Conservation (phyloP, 176 grass and related monocot species). For the Ananas comosus region DNA sequence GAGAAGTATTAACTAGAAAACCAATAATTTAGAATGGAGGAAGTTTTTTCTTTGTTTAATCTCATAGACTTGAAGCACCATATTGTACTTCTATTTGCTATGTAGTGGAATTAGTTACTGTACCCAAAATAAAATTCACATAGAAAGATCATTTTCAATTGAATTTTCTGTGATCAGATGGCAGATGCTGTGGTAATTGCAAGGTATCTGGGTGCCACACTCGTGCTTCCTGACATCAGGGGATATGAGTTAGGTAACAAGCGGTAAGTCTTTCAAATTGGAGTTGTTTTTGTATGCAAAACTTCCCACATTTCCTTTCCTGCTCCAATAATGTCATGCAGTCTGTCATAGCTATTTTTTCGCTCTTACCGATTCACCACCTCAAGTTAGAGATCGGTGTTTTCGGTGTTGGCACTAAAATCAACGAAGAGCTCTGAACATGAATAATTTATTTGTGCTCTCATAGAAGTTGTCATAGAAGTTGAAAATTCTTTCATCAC, state of each 20-base stretch:
- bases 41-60: no score
- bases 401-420: not conserved
- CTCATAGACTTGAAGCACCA: no score
- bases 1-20: no score
- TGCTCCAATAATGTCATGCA: not conserved
- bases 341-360: not conserved
- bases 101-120: no score
- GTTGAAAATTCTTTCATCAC: not conserved
- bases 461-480: slow-evolving; percentile 1
- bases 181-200: slow-evolving; percentile 82
- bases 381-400: not conserved
- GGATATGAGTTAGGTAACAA: slow-evolving; percentile 71
- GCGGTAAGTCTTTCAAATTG: slow-evolving; percentile 36
- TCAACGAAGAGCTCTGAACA: not conserved
- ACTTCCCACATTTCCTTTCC: not conserved
- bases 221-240: slow-evolving; percentile 83
- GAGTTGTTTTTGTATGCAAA: not conserved
- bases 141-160: not conserved
- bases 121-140: no score
- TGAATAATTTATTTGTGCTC: not conserved
- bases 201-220: slow-evolving; percentile 68
- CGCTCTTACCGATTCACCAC: not conserved
- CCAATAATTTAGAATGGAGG: no score
- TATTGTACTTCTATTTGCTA: no score
- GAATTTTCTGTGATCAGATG: slow-evolving; percentile 34